Base-by-base conservation (phyloP, 2,329 filamentous ascomycete species). In the Tolypocladium tundrense region DNA sequence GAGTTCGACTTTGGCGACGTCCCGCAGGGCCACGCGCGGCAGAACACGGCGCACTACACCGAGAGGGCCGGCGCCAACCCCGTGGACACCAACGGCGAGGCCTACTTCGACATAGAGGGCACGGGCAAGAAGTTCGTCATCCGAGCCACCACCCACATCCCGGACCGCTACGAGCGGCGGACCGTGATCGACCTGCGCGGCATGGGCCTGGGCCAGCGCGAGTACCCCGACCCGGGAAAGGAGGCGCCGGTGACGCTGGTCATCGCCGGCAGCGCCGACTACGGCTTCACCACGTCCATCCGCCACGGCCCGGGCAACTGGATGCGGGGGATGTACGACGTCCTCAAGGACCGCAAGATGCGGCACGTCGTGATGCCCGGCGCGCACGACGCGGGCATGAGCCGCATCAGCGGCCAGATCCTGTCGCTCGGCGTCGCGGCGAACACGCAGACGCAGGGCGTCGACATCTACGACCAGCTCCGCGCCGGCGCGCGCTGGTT, bases 321-420 rank as follows among this genome's bases (percentile, higher is more conserved):
- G 70, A 73, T 73, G 71, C 64, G 60, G 40, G 57, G 59, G 7
- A 63, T 72, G 11, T 68, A 70, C 58, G 57, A 68, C 21, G 65
- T 67, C 3, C 72, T 73, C 59, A 66, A 67, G 42, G 66, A 70
- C 59, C 71, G 77, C 13, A 72, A 70, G 1, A 64, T 80, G 0
- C 73, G 73, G 55, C 72, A 79, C 37, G 69, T 80, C 21, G 70
- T 74, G 54, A 74, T 81, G 69, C 77, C 77, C 0, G 78, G 77
- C 10, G 72, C 75, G 4, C 77, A 81, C 59, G 76, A 80, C 58
- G 69, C 76, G 0, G 78, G 77, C n/a, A 80, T 81, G 76, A 73
- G 70, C 31, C 68, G 60, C 1, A 76, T 77, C 60, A 72, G 66
- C 16, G 57, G 63, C 53, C 62, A 65, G 16, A 75, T 76, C 5